Evolutionary conservation across 371 early-diverging fungal species (phyloP).

Genomic region (Rhizopus stolonifer): DNA sequence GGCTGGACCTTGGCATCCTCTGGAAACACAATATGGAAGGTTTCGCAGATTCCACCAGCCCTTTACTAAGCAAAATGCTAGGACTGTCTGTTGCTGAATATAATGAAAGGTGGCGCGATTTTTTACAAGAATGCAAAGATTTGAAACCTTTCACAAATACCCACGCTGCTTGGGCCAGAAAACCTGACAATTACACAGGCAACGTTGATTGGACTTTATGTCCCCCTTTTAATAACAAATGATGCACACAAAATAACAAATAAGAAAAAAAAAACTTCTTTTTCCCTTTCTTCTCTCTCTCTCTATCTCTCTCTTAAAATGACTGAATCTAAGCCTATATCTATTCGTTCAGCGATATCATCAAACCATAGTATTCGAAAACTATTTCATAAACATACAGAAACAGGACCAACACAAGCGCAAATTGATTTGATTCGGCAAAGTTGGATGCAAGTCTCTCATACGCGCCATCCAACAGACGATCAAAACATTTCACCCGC

Average conservation of each 20-base stretch:
- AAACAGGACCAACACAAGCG: constrained; percentile 24
- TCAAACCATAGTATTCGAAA: constrained; percentile 4
- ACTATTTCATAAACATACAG: constrained; percentile 4
- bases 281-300: not conserved
- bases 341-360: not conserved
- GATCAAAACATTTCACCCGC: constrained; percentile 36
- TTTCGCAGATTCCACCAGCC: constrained; percentile 23
- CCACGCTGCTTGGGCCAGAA: constrained; percentile 31
- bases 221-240: constrained; percentile 3
- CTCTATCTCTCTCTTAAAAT: constrained; percentile 1
- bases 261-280: not conserved
- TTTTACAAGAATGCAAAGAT: constrained; percentile 14
- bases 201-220: constrained; percentile 21
- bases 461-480: constrained; percentile 29
- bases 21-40: constrained; percentile 35
- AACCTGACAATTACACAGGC: constrained; percentile 5
- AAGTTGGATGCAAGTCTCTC: constrained; percentile 41
- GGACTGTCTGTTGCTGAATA: constrained; percentile 13
- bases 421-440: constrained; percentile 37
- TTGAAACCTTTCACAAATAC: constrained; percentile 29
- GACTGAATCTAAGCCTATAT: not conserved
- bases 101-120: constrained; percentile 12
- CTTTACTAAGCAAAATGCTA: constrained; percentile 16
- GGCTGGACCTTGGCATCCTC: constrained; percentile 28
- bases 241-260: not conserved